A percentile compares a stretch with the other conserved stretches of the same genome.
These are phyloP conservation scores for Lactarius sp. DNA, from an alignment of 768 basidiomycete species.

Conservation along the genomic window DNA sequence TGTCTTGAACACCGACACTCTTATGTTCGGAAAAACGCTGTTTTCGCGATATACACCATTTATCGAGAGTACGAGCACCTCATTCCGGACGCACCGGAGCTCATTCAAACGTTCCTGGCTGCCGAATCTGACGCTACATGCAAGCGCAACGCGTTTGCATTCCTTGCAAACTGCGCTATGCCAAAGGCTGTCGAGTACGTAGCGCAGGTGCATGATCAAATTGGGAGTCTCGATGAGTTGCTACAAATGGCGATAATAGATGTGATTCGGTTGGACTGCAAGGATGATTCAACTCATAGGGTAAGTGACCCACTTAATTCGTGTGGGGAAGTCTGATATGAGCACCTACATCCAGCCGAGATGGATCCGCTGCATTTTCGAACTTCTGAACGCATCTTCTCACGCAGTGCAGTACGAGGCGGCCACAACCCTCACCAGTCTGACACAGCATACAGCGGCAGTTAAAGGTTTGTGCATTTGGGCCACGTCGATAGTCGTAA, in stretches of 20 bases:
- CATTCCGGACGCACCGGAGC: conserved; percentile 93
- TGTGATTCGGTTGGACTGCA: conserved; percentile 85
- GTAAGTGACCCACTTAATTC: conserved; percentile 42
- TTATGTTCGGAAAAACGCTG: conserved; percentile 97
- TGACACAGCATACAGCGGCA: conserved; percentile 94
- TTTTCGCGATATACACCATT: conserved; percentile 93
- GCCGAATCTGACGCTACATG: conserved; percentile 96
- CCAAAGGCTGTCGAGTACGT: conserved; percentile 91
- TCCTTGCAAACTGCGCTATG: conserved; percentile 82
- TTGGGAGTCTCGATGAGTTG: conserved; percentile 79
- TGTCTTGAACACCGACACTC: conserved; percentile 97
- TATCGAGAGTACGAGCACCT: conserved; percentile 92
- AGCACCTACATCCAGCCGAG: conserved; percentile 50
- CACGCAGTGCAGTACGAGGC: conserved; percentile 98
- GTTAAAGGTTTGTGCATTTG: conserved; percentile 68
- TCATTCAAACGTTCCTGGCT: conserved; percentile 92
- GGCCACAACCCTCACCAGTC: conserved; percentile 86
- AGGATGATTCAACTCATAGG: conserved; percentile 74
- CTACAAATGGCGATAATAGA: conserved; percentile 97
- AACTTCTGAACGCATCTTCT: conserved; percentile 82
- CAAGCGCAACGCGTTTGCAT: conserved; percentile 96
- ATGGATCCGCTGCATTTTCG: conserved; percentile 91
- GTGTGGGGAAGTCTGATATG: background rate
- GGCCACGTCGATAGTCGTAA: background rate
- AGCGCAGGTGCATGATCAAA: conserved; percentile 76